Percentiles rank a stretch among this genome's conserved stretches.
Conservation (phyloP, 1,284 basidiomycete species). For the Agaricales sp. region DNA sequence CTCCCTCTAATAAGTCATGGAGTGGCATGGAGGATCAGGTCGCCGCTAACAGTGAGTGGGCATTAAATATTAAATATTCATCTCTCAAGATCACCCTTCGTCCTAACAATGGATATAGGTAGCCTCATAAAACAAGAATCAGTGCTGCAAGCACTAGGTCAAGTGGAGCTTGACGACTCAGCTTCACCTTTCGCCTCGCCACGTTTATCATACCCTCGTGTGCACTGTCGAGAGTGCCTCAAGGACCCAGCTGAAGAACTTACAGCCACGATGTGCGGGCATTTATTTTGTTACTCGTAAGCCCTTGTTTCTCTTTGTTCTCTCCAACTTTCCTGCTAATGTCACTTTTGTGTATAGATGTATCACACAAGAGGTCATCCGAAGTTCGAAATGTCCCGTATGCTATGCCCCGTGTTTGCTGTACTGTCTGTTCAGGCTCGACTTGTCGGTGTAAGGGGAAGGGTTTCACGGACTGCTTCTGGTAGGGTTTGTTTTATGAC, state of each 20-base stretch:
- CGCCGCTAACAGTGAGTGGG: background rate
- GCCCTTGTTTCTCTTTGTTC: background rate
- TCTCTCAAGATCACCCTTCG: background rate
- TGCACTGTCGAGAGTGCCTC: background rate
- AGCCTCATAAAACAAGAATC: too few relatives aligned
- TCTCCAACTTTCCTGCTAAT: background rate
- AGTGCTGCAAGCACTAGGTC: too few relatives aligned
- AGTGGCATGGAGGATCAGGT: background rate
- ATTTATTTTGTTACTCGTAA: background rate
- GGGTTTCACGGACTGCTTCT: too few relatives aligned
- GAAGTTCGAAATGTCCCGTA: background rate
- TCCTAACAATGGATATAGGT: too few relatives aligned
- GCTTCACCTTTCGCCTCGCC: background rate
- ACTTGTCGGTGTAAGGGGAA: background rate
- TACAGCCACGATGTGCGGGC: slow-evolving; percentile 1
- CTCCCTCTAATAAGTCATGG: background rate
- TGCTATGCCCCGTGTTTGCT: background rate
- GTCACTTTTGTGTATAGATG: background rate
- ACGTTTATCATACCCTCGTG: background rate
- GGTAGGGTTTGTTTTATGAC: too few relatives aligned
- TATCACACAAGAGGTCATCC: background rate
- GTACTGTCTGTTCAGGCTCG: background rate
- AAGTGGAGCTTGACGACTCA: too few relatives aligned
- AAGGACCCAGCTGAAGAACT: background rate
- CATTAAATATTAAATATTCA: background rate